phyloP scores from a whole-genome alignment of 441 rosid species.

The Erodium texanum region DNA sequence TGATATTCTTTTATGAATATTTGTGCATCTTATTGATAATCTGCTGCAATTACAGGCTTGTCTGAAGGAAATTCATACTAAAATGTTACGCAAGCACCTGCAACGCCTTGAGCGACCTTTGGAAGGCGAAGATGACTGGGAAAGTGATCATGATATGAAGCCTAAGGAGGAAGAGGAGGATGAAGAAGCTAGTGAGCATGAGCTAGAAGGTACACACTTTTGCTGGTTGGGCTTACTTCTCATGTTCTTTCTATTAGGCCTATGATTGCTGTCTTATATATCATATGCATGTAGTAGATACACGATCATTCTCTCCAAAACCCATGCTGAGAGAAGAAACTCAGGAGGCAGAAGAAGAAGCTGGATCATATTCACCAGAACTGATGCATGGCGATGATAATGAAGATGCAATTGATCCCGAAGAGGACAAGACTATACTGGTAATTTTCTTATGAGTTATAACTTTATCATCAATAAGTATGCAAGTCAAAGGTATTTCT shows the following conservation, averaged over 20 bases:
- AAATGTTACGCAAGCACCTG: constrained; percentile 68
- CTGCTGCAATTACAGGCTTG: constrained; percentile 52
- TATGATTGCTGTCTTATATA: constrained; percentile 15
- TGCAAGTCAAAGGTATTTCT: constrained; percentile 9
- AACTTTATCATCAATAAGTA: constrained; percentile 5
- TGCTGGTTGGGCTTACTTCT: constrained; percentile 7
- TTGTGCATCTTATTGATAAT: constrained; percentile 17
- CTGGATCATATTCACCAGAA: constrained; percentile 86
- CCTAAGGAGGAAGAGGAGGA: constrained; percentile 30
- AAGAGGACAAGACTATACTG: constrained; percentile 75
- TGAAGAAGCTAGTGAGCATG: constrained; percentile 36
- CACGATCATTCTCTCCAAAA: constrained; percentile 56
- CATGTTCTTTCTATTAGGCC: constrained; percentile 6
- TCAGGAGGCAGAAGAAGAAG: constrained; percentile 49
- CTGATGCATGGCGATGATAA: constrained; percentile 70
- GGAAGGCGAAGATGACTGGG: constrained; percentile 39
- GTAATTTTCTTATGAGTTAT: constrained; percentile 28
- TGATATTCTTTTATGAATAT: no score
- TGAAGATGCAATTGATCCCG: constrained; percentile 90
- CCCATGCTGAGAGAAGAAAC: constrained; percentile 42
- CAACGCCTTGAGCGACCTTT: constrained; percentile 65
- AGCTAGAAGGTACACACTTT: constrained; percentile 27
- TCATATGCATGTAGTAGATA: constrained; percentile 32
- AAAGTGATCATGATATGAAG: constrained; percentile 26
- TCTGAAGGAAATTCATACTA: constrained; percentile 82